Evolutionary conservation across 73 alveolate species (phyloP).

Genomic region (Stentor coeruleus): DNA sequence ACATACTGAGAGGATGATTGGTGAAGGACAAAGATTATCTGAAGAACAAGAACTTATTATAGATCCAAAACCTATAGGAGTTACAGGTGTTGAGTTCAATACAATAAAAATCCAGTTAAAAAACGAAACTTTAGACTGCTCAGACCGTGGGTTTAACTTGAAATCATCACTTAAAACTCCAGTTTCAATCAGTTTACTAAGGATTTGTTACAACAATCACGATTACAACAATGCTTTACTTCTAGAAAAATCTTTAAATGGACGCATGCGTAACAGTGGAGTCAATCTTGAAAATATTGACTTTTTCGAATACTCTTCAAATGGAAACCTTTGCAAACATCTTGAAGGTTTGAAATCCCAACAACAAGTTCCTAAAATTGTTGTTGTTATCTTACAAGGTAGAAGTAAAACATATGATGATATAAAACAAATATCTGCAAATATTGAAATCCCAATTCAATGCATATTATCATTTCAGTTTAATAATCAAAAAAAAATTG

Average conservation of each 20-base stretch:
- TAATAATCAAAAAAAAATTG: neutral
- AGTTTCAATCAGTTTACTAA: too few species aligned
- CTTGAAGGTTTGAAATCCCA: too few species aligned
- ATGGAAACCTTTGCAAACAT: too few species aligned
- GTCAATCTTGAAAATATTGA: neutral
- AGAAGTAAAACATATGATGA: neutral
- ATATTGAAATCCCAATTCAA: neutral
- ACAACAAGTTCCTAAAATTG: neutral
- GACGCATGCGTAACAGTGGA: neutral
- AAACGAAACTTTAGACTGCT: too few species aligned
- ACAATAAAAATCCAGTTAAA: neutral
- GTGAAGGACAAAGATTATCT: neutral
- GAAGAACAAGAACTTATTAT: neutral
- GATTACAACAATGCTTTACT: too few species aligned
- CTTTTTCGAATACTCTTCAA: neutral
- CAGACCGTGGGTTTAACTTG: too few species aligned
- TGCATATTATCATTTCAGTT: neutral
- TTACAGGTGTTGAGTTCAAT: neutral
- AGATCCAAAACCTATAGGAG: neutral
- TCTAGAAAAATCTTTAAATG: too few species aligned
- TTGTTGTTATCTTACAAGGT: neutral
- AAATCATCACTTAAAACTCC: too few species aligned
- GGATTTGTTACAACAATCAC: too few species aligned
- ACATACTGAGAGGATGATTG: neutral
- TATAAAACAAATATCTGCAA: neutral